Conservation (phyloP, 1,284 basidiomycete genomes). For the Schizopora paradoxa region DNA sequence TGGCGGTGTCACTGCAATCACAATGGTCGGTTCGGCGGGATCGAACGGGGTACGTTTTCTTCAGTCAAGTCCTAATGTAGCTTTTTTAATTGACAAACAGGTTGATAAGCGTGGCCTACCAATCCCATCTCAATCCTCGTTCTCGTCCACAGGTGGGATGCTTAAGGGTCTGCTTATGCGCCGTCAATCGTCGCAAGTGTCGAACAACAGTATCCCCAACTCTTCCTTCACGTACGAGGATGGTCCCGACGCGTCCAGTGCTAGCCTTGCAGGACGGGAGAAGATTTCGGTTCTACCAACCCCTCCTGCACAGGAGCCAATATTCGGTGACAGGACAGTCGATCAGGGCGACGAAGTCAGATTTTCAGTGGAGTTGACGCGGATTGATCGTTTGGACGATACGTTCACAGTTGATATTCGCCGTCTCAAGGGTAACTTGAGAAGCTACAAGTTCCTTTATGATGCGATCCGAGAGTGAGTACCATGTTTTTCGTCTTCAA, state of each 20-base stretch:
- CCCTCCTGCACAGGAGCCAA: conserved; percentile 40
- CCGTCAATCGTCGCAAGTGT: conserved; percentile 79
- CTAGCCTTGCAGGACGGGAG: conserved; percentile 24
- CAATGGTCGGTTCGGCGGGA: conserved; percentile 71
- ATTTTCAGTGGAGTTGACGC: conserved; percentile 87
- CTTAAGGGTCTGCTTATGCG: conserved; percentile 82
- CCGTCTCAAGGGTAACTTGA: conserved; percentile 84
- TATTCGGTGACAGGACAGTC: conserved; percentile 72
- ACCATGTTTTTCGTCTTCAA: conserved; percentile 5
- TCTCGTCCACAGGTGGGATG: conserved; percentile 66
- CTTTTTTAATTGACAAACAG: conserved; percentile 31
- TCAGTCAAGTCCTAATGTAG: neutral
- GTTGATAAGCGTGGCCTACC: conserved; percentile 82
- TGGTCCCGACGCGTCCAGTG: conserved; percentile 19
- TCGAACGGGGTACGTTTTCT: conserved; percentile 68
- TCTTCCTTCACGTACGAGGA: conserved; percentile 40
- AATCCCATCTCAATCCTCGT: conserved; percentile 63
- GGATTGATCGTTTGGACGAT: conserved; percentile 81
- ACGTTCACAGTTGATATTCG: conserved; percentile 88
- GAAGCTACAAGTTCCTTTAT: conserved; percentile 93
- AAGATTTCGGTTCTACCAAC: conserved; percentile 26
- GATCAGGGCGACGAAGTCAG: conserved; percentile 91
- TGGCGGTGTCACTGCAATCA: conserved; percentile 64
- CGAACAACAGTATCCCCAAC: conserved; percentile 35
- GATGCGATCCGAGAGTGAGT: conserved; percentile 84